A percentile compares a stretch with the other conserved stretches of the same genome.
phyloP scores from a whole-genome alignment of 1,139 yeast genomes.

The Scheffersomyces illinoinensis region DNA sequence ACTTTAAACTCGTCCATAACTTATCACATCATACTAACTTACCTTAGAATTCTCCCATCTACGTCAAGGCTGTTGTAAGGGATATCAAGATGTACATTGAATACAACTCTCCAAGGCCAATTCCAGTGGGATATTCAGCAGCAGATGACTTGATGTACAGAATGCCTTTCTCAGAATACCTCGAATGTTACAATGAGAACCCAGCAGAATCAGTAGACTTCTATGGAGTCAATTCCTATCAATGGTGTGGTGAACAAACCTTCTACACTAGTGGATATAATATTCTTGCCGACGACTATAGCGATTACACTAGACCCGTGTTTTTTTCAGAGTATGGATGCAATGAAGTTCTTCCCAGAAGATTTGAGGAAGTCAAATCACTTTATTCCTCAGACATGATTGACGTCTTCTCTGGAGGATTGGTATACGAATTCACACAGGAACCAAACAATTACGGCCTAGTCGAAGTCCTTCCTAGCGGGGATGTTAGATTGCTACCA shows the following conservation, averaged over 20 bases:
- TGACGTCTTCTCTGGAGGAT: slow-evolving; percentile 84
- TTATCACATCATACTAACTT: slow-evolving; percentile 9
- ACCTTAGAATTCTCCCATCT: slow-evolving; percentile 54
- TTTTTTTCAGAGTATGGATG: slow-evolving; percentile 95
- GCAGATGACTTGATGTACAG: slow-evolving; percentile 86
- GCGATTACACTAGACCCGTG: slow-evolving; percentile 69
- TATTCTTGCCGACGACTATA: slow-evolving; percentile 68
- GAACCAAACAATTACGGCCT: slow-evolving; percentile 89
- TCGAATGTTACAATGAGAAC: slow-evolving; percentile 72
- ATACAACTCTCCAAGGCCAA: slow-evolving; percentile 56
- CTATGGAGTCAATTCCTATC: slow-evolving; percentile 93
- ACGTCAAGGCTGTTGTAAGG: slow-evolving; percentile 74
- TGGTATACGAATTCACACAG: slow-evolving; percentile 88
- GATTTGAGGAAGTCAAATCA: slow-evolving; percentile 74
- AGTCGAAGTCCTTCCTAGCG: slow-evolving; percentile 60
- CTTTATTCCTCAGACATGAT: slow-evolving; percentile 76
- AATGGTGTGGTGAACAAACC: slow-evolving; percentile 95
- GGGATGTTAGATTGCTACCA: slow-evolving; percentile 52
- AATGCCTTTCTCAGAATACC: slow-evolving; percentile 72
- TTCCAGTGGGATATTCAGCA: slow-evolving; percentile 96
- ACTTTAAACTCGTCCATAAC: slow-evolving; percentile 8
- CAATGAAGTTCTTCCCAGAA: slow-evolving; percentile 77
- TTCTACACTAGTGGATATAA: slow-evolving; percentile 83
- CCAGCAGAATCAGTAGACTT: slow-evolving; percentile 72
- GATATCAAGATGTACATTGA: slow-evolving; percentile 76